A percentile compares a stretch with the other conserved stretches of the same genome.
These are phyloP conservation scores for Chlorella variabilis DNA, from an alignment of 163 green algal genomes.

Conservation along the genomic window DNA sequence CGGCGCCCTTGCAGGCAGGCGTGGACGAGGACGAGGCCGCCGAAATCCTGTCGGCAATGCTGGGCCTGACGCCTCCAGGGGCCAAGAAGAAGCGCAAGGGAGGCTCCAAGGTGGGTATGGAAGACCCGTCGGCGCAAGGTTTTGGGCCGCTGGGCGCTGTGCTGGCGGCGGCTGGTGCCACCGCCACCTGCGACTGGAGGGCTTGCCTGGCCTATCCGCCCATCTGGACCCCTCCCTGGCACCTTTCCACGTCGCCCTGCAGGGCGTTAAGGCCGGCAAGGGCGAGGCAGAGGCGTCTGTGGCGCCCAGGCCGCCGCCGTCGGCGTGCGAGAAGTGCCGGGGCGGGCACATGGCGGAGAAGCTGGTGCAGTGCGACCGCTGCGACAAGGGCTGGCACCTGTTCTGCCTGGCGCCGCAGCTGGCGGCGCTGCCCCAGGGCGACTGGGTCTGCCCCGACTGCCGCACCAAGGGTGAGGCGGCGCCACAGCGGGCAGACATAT, in stretches of 20 bases:
- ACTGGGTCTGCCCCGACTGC: constrained; percentile 86
- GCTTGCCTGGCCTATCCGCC: too few species aligned
- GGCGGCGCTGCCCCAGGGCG: constrained; percentile 68
- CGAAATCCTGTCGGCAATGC: constrained; percentile 62
- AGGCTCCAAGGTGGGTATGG: background rate
- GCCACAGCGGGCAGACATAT: too few species aligned
- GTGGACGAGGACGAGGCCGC: constrained; percentile 53
- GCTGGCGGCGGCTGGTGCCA: too few species aligned
- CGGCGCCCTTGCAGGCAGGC: background rate
- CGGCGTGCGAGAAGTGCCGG: constrained; percentile 74
- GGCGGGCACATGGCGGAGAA: constrained; percentile 76
- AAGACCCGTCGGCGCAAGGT: too few species aligned
- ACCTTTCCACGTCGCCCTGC: too few species aligned
- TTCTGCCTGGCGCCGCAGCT: constrained; percentile 79
- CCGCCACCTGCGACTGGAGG: too few species aligned
- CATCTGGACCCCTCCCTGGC: too few species aligned
- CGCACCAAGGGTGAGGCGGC: constrained; percentile 39
- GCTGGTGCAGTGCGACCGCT: constrained; percentile 87
- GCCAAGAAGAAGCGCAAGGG: constrained; percentile 21
- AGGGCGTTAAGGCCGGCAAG: background rate
- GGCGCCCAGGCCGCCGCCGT: background rate
- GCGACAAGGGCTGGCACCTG: constrained; percentile 80
- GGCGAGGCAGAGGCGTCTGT: background rate
- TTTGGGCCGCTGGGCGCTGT: too few species aligned
- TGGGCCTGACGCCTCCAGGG: constrained; percentile 26